phyloP scores from a whole-genome alignment of 352 stramenopile species.

The Phytophthora fragariaefolia region DNA sequence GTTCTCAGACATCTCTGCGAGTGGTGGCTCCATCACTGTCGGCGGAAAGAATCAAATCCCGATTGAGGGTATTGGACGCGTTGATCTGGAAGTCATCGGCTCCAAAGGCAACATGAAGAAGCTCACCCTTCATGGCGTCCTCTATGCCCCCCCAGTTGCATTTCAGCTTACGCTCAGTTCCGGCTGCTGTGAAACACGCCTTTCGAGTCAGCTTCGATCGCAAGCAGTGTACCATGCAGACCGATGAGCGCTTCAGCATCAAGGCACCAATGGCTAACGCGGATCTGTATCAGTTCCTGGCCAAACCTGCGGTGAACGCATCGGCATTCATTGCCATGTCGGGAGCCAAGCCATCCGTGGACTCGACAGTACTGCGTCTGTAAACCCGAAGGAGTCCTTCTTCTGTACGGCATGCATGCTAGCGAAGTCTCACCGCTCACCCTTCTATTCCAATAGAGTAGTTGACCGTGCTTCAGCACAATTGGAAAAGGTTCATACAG shows the following conservation, averaged over 20 bases:
- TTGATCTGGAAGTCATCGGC: constrained; percentile 24
- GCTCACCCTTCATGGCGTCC: constrained; percentile 7
- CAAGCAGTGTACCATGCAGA: constrained; percentile 7
- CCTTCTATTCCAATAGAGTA: constrained; percentile 17
- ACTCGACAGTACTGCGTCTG: not conserved
- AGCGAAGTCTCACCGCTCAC: constrained; percentile 13
- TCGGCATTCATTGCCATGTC: constrained; percentile 3
- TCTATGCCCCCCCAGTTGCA: constrained; percentile 9
- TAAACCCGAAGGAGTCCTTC: not conserved
- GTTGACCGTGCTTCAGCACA: constrained; percentile 4
- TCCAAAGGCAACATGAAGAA: constrained; percentile 23
- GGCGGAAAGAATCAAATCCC: constrained; percentile 25
- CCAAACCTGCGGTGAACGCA: not conserved
- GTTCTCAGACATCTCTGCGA: constrained; percentile 9
- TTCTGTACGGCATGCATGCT: constrained; percentile 11
- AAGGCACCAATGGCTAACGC: constrained; percentile 6
- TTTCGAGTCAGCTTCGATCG: constrained; percentile 18
- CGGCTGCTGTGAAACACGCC: constrained; percentile 8
- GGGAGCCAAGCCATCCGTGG: constrained; percentile 10
- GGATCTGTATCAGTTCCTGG: constrained; percentile 25
- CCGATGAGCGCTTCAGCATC: constrained; percentile 19
- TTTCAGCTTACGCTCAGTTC: constrained; percentile 7
- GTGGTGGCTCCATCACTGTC: constrained; percentile 21
- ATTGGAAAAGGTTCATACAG: constrained; percentile 13
- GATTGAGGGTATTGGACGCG: constrained; percentile 21